Conservation (phyloP, 2,329 filamentous ascomycete species). For the Pseudopithomyces maydicus region DNA sequence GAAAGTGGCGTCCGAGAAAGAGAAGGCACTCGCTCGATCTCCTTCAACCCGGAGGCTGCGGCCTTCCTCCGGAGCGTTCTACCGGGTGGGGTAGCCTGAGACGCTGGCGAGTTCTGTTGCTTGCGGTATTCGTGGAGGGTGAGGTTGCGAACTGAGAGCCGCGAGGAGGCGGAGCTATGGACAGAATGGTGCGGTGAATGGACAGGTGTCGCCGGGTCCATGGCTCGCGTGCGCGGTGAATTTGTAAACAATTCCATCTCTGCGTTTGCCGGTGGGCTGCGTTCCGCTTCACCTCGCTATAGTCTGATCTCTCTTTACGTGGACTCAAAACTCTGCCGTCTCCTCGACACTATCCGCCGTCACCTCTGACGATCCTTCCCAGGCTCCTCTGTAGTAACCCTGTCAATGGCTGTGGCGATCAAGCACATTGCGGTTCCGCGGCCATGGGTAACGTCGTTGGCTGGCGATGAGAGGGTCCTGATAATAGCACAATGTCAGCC, state of each 20-base stretch:
- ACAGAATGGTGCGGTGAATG: slow-evolving; percentile 46
- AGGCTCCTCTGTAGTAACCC: slow-evolving; percentile 7
- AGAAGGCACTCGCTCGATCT: slow-evolving; percentile 34
- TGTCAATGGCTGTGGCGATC: slow-evolving; percentile 9
- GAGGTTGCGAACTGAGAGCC: slow-evolving; percentile 40
- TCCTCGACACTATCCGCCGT: neutral
- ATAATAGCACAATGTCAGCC: neutral
- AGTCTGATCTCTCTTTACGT: neutral
- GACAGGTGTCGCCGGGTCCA: slow-evolving; percentile 36
- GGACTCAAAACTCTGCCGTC: neutral
- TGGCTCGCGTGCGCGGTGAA: slow-evolving; percentile 27
- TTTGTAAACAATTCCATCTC: slow-evolving; percentile 31
- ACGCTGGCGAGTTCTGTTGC: slow-evolving; percentile 41
- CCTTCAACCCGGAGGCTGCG: slow-evolving; percentile 39
- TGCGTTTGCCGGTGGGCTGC: slow-evolving; percentile 1
- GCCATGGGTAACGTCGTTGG: slow-evolving; percentile 10
- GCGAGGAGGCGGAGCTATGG: slow-evolving; percentile 36
- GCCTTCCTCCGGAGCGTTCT: slow-evolving; percentile 44
- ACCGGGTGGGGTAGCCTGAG: slow-evolving; percentile 33
- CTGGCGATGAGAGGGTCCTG: neutral
- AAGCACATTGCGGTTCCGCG: slow-evolving; percentile 14
- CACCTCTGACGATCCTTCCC: slow-evolving; percentile 5
- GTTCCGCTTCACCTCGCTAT: neutral
- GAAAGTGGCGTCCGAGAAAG: slow-evolving; percentile 14
- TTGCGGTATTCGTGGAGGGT: slow-evolving; percentile 48